Evolutionary conservation across 1,284 basidiomycete genomes (phyloP).

Genomic region (Leccinum griseonigrum): DNA sequence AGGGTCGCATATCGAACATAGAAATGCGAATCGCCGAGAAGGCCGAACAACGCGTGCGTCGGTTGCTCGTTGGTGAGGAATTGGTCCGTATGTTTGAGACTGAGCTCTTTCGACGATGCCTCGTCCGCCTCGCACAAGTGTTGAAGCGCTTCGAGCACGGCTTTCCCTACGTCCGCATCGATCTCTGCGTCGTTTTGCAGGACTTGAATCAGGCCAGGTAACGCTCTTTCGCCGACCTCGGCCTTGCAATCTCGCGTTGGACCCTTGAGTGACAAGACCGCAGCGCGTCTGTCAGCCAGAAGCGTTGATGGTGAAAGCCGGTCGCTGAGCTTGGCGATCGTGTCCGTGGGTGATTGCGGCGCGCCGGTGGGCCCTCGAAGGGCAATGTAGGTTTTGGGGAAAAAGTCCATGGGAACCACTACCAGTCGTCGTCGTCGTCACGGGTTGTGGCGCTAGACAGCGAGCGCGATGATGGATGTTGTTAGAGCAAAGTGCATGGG

Average conservation of each 20-base stretch:
- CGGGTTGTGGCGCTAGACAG: too few relatives aligned
- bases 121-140: constrained; percentile 73
- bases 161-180: constrained; percentile 88
- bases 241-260: constrained; percentile 88
- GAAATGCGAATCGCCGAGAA: constrained; percentile 77
- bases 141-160: constrained; percentile 83
- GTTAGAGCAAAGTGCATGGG: too few relatives aligned
- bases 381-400: constrained; percentile 78
- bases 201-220: constrained; percentile 77
- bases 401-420: constrained; percentile 62
- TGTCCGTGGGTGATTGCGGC: constrained; percentile 81
- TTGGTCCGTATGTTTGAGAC: constrained; percentile 69
- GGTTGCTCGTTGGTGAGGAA: constrained; percentile 72
- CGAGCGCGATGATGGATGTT: too few relatives aligned
- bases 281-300: constrained; percentile 88
- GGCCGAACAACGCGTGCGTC: constrained; percentile 72
- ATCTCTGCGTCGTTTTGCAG: constrained; percentile 84
- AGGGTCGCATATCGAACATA: constrained; percentile 88
- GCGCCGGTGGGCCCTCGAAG: constrained; percentile 74
- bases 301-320: constrained; percentile 83
- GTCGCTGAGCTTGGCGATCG: constrained; percentile 85
- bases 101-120: constrained; percentile 50
- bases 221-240: constrained; percentile 77
- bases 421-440: background rate
- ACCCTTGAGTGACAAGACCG: constrained; percentile 90